Conservation (phyloP, 169 alveolate genomes). For the Plasmodium vinckei region DNA sequence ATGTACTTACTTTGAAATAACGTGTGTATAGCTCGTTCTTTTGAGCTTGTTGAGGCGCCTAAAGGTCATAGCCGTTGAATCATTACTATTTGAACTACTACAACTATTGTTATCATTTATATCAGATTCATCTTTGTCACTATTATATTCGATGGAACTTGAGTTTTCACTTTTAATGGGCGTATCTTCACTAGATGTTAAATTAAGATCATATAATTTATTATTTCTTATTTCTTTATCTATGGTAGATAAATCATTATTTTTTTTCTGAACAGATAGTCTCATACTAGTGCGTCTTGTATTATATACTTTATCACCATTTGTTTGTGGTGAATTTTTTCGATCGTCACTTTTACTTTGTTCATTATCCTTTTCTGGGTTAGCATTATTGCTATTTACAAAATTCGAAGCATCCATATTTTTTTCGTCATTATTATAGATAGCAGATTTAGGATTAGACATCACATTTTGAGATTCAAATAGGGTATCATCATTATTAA, state of each 20-base stretch:
- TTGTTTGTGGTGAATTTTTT: no score
- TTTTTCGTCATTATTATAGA: slow-evolving; percentile 14
- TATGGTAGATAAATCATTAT: no score
- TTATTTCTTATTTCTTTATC: not conserved
- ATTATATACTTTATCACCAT: no score
- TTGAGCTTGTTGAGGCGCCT: slow-evolving; percentile 30
- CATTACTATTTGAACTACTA: slow-evolving; percentile 38
- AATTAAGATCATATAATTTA: slow-evolving; percentile 15
- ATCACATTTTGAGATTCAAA: not conserved
- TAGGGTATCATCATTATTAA: not conserved
- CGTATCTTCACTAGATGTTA: slow-evolving; percentile 62
- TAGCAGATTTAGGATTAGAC: no score
- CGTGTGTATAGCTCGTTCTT: slow-evolving; percentile 65
- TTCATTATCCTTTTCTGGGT: not conserved
- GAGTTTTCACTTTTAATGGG: slow-evolving; percentile 1
- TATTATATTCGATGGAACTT: slow-evolving; percentile 42
- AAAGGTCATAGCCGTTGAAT: slow-evolving; percentile 67
- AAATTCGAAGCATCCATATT: no score
- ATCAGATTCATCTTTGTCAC: slow-evolving; percentile 22
- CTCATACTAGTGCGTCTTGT: no score
- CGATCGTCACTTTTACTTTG: not conserved
- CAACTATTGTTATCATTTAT: slow-evolving; percentile 10
- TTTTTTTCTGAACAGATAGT: no score
- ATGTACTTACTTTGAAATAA: slow-evolving; percentile 37
- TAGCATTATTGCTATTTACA: no score